Evolutionary conservation across 257 asterid species (phyloP).

Genomic region (Solanum chiquidenum): DNA sequence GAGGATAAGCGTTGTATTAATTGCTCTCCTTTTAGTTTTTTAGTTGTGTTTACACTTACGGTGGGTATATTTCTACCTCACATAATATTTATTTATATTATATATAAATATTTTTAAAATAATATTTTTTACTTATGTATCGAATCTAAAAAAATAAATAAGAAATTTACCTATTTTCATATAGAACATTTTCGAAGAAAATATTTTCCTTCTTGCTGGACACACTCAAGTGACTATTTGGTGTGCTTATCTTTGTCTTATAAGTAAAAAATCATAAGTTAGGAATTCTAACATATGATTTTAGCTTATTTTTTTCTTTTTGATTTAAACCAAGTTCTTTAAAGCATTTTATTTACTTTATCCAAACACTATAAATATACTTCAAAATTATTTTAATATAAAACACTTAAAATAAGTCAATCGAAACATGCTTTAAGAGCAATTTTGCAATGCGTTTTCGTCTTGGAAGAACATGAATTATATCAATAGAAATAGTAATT

Average conservation of each 20-base stretch:
- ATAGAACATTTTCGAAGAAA: not conserved
- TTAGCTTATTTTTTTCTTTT: not conserved
- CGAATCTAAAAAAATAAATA: no score
- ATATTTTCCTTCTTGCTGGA: not conserved
- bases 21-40: not conserved
- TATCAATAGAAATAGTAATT: not conserved
- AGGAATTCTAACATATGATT: not conserved
- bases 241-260: not conserved
- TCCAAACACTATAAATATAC: no score
- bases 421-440: not conserved
- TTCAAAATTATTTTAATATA: no score
- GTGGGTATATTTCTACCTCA: no score
- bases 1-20: not conserved
- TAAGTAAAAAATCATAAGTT: no score
- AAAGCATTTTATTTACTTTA: not conserved
- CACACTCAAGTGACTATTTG: not conserved
- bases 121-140: no score
- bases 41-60: not conserved
- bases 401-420: not conserved
- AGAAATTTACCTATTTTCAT: no score
- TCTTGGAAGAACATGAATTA: not conserved
- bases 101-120: no score
- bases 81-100: no score
- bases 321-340: no score
- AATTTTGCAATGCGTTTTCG: not conserved